Conservation (phyloP, 768 basidiomycete genomes). For the Mycena rebaudengoi region DNA sequence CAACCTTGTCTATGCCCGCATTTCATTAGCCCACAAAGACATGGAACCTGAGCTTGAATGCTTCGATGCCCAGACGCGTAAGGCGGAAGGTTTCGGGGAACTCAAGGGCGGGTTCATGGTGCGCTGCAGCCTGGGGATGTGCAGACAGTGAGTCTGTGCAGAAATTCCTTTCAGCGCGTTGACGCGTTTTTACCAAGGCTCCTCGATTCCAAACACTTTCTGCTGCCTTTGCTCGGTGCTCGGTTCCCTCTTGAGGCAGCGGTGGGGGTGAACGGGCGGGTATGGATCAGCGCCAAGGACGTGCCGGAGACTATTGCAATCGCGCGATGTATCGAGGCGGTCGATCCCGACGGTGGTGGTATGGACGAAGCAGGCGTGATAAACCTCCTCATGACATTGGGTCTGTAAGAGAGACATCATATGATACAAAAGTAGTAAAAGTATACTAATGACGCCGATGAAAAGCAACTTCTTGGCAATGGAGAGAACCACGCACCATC, state of each 20-base stretch:
- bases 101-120: slow-evolving; percentile 89
- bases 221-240: slow-evolving; percentile 82
- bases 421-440: slow-evolving; percentile 21
- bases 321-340: slow-evolving; percentile 81
- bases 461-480: not conserved
- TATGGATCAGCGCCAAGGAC: slow-evolving; percentile 88
- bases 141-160: slow-evolving; percentile 87
- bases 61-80: slow-evolving; percentile 92
- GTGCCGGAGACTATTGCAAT: slow-evolving; percentile 77
- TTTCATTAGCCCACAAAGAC: slow-evolving; percentile 94
- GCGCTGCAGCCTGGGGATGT: slow-evolving; percentile 84
- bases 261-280: slow-evolving; percentile 89
- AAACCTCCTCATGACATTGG: slow-evolving; percentile 58
- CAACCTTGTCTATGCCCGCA: slow-evolving; percentile 87
- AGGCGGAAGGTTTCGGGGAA: slow-evolving; percentile 93
- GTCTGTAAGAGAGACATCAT: slow-evolving; percentile 39
- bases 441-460: not conserved
- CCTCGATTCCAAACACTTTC: slow-evolving; percentile 81
- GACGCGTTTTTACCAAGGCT: slow-evolving; percentile 49
- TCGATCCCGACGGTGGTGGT: slow-evolving; percentile 77
- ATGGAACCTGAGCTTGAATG: slow-evolving; percentile 99
- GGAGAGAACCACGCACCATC: slow-evolving; percentile 4
- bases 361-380: slow-evolving; percentile 63
- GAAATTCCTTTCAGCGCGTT: not conserved
- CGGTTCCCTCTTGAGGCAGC: slow-evolving; percentile 89